These are phyloP conservation scores for Pythium apleroticum DNA, from an alignment of 352 stramenopile species.

Conservation along the genomic window DNA sequence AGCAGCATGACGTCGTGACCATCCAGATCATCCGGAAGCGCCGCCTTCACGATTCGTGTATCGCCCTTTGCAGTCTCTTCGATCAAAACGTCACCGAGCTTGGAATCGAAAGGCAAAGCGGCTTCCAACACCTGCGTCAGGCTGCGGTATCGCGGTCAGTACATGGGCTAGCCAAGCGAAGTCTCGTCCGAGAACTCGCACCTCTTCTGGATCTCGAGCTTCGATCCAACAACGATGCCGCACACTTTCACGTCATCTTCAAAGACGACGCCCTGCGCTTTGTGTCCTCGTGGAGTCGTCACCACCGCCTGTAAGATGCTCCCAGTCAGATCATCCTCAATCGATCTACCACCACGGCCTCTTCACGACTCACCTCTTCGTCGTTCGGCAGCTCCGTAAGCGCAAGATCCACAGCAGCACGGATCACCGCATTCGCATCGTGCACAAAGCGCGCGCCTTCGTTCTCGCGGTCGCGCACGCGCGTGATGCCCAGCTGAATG, in stretches of 20 bases:
- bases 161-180: neutral
- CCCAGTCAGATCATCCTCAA: neutral
- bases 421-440: conserved; percentile 70
- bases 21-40: conserved; percentile 64
- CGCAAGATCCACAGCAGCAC: conserved; percentile 64
- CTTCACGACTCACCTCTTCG: conserved; percentile 47
- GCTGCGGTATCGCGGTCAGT: neutral
- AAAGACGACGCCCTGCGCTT: conserved; percentile 65
- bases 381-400: conserved; percentile 81
- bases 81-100: conserved; percentile 62
- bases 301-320: conserved; percentile 51
- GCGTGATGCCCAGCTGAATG: conserved; percentile 80
- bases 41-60: conserved; percentile 43
- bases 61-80: conserved; percentile 29
- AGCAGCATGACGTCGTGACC: conserved; percentile 69
- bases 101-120: conserved; percentile 68
- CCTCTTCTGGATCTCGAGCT: conserved; percentile 47
- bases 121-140: conserved; percentile 39
- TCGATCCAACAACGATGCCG: conserved; percentile 57
- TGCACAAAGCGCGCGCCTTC: conserved; percentile 64
- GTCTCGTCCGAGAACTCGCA: neutral
- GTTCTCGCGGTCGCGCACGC: conserved; percentile 77
- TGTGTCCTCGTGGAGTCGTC: conserved; percentile 73
- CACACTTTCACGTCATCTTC: conserved; percentile 80
- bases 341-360: neutral